Percentiles rank a stretch among this genome's conserved stretches.
Conservation (phyloP, 148 eudicot genomes). For the Diospyros kaki region DNA sequence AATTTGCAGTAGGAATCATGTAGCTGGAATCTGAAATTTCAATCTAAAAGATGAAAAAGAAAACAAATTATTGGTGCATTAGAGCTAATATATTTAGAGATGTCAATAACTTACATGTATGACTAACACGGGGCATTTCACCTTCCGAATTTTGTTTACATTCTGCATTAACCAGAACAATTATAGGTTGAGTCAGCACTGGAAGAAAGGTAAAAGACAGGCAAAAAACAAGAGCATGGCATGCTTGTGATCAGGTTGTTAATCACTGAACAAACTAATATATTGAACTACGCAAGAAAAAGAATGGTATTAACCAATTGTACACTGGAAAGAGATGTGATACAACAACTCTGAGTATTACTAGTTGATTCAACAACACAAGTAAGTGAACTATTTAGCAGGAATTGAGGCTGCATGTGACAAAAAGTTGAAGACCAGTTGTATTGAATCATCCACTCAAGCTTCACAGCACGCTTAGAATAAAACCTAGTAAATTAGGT, state of each 20-base stretch:
- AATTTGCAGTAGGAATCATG: background rate
- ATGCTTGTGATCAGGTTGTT: background rate
- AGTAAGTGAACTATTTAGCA: no score
- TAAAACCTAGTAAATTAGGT: no score
- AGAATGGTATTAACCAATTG: background rate
- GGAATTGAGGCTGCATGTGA: no score
- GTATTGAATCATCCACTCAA: no score
- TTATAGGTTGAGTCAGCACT: conserved; percentile 10
- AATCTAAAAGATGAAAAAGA: background rate
- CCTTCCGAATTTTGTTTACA: conserved; percentile 85
- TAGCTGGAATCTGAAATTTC: background rate
- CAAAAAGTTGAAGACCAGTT: no score
- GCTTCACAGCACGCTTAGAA: no score
- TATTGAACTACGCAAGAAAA: background rate
- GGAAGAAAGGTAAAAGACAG: background rate
- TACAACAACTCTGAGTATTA: no score
- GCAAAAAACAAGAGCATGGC: background rate
- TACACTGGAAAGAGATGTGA: background rate
- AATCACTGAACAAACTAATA: background rate
- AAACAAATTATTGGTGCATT: background rate
- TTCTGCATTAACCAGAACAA: conserved; percentile 55
- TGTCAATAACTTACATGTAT: conserved; percentile 76
- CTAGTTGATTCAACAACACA: no score
- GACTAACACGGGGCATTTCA: conserved; percentile 92
- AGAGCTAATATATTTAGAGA: background rate